Base-by-base conservation (phyloP, 257 asterid species). In the Jacaranda mimosifolia region DNA sequence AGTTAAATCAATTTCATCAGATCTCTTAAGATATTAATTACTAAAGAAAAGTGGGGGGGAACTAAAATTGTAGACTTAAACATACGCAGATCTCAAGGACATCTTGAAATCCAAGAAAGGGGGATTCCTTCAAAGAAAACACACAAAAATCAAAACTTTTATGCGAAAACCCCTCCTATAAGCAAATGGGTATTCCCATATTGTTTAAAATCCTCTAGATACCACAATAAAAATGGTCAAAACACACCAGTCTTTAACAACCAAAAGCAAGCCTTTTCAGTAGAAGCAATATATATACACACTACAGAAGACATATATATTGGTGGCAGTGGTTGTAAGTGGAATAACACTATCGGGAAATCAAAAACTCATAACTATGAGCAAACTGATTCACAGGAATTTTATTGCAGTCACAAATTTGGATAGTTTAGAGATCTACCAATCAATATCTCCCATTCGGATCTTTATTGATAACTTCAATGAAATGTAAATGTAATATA, bases 131-230 rank as follows among this genome's bases (percentile, higher is more conserved):
- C 48, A 49, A 66, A 70, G 11, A 40, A 62, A 57, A 67, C 43
- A 63, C 18, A 74, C 11, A 65, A 26, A 26, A 84, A 81, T 45
- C 49, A 68, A 74, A 88, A 92, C 96, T 90, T 82, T 55, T 71
- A 72, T 32, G 58, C 72, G 58, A 63, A 77, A 74, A 7, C 40
- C 59, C 46, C 75, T 75, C 55, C 83, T 63, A 26, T 38, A 63
- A 70, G 53, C 76, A 74, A 81, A 83, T 56, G 85, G 81, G 89
- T 49, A 78, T 26, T 26, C 2, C 32, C 2, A 26, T 0, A 26
- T 26, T 0, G 32, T 70, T 55, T 60, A 79, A 63, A 85, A 66
- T 46, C 79, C 82, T 53, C 76, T 57, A 83, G 81, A 78, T 70
- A 81, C 76, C 67, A 36, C 82, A 66, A 69, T 36, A 73, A 81